Evolutionary conservation across 495 filamentous ascomycete species (phyloP).

Genomic region (Hypoxylon crocopeplum): DNA sequence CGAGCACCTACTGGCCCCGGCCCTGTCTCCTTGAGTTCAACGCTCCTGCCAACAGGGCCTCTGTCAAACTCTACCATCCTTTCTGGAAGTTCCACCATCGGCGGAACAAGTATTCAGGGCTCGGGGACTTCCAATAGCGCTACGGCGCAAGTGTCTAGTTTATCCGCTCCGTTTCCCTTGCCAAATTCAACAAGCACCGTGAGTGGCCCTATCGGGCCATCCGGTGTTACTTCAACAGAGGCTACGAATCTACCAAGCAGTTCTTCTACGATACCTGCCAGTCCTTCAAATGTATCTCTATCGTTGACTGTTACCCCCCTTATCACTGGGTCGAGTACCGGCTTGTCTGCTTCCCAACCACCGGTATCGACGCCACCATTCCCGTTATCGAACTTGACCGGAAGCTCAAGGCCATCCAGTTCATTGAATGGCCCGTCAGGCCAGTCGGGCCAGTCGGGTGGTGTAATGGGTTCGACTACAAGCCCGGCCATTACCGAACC

Average conservation of each 20-base stretch:
- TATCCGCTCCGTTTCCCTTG: constrained; percentile 31
- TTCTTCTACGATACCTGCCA: constrained; percentile 9
- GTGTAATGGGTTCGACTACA: background rate
- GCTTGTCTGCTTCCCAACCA: constrained; percentile 7
- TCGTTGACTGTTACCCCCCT: constrained; percentile 2
- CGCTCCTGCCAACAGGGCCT: background rate
- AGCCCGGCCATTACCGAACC: constrained; percentile 2
- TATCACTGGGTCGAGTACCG: constrained; percentile 1
- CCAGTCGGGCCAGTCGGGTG: constrained; percentile 1
- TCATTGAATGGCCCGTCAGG: constrained; percentile 5
- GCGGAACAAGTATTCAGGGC: background rate
- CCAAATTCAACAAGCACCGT: constrained; percentile 27
- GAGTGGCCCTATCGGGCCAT: background rate
- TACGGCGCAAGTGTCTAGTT: constrained; percentile 4
- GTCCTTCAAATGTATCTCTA: constrained; percentile 2
- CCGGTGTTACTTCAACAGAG: constrained; percentile 2
- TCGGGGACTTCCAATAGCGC: constrained; percentile 6
- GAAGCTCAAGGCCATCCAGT: background rate
- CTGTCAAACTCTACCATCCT: constrained; percentile 7
- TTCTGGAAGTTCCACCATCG: background rate
- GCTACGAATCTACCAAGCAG: constrained; percentile 5
- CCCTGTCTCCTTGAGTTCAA: constrained; percentile 16
- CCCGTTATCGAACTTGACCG: constrained; percentile 26
- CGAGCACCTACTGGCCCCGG: constrained; percentile 19
- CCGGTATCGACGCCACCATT: constrained; percentile 19